Base-by-base conservation (phyloP, 768 basidiomycete species). In the Pisolithus tinctorius region DNA sequence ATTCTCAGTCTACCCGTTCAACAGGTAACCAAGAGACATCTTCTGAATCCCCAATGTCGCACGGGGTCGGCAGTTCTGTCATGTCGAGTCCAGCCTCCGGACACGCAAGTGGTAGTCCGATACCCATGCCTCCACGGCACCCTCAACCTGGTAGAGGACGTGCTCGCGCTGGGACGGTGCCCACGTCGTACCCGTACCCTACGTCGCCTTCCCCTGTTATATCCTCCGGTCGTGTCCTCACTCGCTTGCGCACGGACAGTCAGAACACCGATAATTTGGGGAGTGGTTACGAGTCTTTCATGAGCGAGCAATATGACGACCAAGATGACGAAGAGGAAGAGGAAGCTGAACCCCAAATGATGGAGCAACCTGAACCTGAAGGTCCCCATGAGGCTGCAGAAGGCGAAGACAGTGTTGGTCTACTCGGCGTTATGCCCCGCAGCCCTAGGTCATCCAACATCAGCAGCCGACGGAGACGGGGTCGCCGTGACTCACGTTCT, bases 11-110 rank as follows among this genome's bases (percentile, higher is more conserved):
- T 25, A 79, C 82, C 11, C 79, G 78, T 59, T 83, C 81, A 16
- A 86, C 83, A 0, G 80, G 83, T 29, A 84, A 86, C 51, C 68
- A 61, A 4, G 83, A 83, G 1, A 63, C 65, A 48, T 80, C 80
- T 6, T 76, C 77, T 0, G 83, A 81, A 54, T 84, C 79, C 23
- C 81, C 80, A 13, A 68, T 73, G 55, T 80, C 81, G 0, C 67
- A 70, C 38, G 75, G 58, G 2, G 9, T 60, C 57, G 60, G 70
- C 53, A 55, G 65, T 60, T 74, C 73, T 23, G 66, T 62, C 29
- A 63, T 67, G 50, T 70, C 64, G 6, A 74, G 72, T 51, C 58
- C 71, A 29, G 69, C 67, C 29, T 71, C 63, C 1, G 63, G 65
- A 20, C 67, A 63, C 42, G 60, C 60, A 2, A 64, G 52, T 23